Base-by-base conservation (phyloP, 371 early-diverging fungal genomes). In the Conidiobolus incongruus region DNA sequence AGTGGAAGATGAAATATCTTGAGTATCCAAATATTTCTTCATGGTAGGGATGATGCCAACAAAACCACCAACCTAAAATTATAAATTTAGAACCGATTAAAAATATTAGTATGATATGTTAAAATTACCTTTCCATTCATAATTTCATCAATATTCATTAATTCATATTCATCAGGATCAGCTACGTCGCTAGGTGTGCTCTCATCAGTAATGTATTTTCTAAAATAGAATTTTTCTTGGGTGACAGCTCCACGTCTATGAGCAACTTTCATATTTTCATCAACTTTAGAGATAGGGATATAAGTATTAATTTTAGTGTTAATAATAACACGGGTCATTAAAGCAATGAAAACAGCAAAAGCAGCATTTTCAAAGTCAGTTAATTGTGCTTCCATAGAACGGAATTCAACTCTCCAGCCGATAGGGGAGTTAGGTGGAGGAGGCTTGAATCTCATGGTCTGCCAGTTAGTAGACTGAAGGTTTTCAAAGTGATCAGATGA, bases 401-500 rank as follows among this genome's bases (percentile, higher is more conserved):
- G 72, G 61, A 97, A 92, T 61, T 99, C 99, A 26, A 99, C 92
- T 37, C 96, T 74, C 99, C 99, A 99, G 1, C 96, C 96, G 46
- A 90, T 86, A 5, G 75, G 68, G 29, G 75, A 70, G 38, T 74
- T 68, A 4, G 85, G 83, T 37, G 92, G 87, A 15, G 98, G 98
- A 20, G 92, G 90, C 63, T 99, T 99, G 68, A 99, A 95, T 11
- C 99, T 75, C 72, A 96, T 81, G 10, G 92, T 88, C 63, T 98
- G 93, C 99, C 99, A 99, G 60, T 99, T 99, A 40, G 97, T 97
- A 19, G 87, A 87, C 68, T 99, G 97, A 38, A 99, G 71, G 60
- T 98, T 97, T 69, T 90, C 97, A 66, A 96, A 96, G 54, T 96
- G 97, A 62, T 96, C 94, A 0, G 85, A 76, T 16, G 75, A 75